Conservation (phyloP, 352 stramenopile species). For the Globisporangium abappressorium region DNA sequence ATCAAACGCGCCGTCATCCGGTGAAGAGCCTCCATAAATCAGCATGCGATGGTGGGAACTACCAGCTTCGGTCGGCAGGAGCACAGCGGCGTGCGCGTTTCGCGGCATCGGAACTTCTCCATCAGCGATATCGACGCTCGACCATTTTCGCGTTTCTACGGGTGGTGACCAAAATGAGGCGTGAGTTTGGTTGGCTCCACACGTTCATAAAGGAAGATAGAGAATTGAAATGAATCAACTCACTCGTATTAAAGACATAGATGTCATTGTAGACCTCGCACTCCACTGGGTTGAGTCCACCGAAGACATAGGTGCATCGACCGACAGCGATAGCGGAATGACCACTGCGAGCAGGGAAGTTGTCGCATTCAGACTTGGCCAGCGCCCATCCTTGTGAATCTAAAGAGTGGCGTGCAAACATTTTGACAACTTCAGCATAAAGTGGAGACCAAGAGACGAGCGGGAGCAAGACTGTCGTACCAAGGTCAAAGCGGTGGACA, state of each 20-base stretch:
- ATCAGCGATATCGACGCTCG: constrained; percentile 21
- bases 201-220: background rate
- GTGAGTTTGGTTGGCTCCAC: background rate
- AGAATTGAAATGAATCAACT: background rate
- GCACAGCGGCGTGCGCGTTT: constrained; percentile 56
- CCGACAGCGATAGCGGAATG: constrained; percentile 56
- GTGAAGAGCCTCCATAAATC: constrained; percentile 61
- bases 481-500: constrained; percentile 50
- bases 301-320: constrained; percentile 48
- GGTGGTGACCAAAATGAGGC: background rate
- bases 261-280: constrained; percentile 59
- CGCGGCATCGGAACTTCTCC: constrained; percentile 39
- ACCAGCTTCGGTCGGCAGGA: constrained; percentile 16
- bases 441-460: background rate
- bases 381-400: constrained; percentile 23
- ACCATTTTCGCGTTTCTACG: constrained; percentile 30
- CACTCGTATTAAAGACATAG: constrained; percentile 45
- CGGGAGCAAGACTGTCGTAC: constrained; percentile 21
- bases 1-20: constrained; percentile 41
- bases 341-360: constrained; percentile 49
- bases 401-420: background rate
- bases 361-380: constrained; percentile 15
- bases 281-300: constrained; percentile 42
- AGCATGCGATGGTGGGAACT: constrained; percentile 31
- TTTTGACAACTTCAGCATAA: background rate